Conservation (phyloP, 441 rosid genomes). For the Gossypium lobatum region DNA sequence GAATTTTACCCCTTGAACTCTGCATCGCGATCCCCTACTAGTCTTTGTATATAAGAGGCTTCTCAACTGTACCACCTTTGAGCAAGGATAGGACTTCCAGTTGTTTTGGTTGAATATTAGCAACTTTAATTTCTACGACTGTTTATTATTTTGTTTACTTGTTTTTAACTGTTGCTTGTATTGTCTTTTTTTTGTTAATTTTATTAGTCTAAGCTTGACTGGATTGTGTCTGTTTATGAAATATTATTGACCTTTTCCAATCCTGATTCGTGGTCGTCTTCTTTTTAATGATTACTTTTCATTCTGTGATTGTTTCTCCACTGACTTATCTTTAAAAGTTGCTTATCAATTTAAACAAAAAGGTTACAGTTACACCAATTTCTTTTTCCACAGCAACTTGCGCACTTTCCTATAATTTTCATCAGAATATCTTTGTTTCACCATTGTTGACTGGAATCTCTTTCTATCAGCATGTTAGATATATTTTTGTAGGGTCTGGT, state of each 20-base stretch:
- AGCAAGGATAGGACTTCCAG: background rate
- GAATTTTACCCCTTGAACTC: background rate
- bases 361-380: background rate
- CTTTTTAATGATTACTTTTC: background rate
- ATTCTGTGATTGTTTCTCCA: background rate
- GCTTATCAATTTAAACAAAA: background rate
- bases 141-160: conserved; percentile 1
- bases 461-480: background rate
- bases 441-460: background rate
- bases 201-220: background rate
- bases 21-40: background rate
- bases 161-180: background rate
- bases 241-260: background rate
- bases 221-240: background rate
- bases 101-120: background rate
- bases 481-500: background rate
- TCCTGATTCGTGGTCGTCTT: background rate
- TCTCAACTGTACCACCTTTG: background rate
- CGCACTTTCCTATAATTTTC: background rate
- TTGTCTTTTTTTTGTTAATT: background rate
- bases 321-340: background rate
- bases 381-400: background rate
- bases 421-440: background rate
- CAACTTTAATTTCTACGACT: background rate
- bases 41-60: background rate